Base-by-base conservation (phyloP, 352 stramenopile species). In the Blastocystis sp. region DNA sequence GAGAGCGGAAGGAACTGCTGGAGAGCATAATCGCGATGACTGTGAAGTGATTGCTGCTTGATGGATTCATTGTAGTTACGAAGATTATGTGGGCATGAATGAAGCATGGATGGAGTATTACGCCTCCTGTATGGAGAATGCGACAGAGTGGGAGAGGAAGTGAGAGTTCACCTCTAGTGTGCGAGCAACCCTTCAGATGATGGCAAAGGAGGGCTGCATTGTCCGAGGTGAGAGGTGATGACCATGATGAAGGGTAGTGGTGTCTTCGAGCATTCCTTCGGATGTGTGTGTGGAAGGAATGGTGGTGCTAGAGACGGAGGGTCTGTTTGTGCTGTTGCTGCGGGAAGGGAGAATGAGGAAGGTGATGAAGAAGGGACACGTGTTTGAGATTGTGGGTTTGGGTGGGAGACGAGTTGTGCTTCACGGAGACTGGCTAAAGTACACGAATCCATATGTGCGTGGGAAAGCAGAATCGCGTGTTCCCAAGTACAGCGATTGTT, bases 261-360 rank as follows among this genome's bases (percentile, higher is more conserved):
- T 69, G 41, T 59, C 52, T 0, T 69, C 74, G 9, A 59, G 14
- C 5, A 66, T 84, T 38, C 74, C 74, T 5, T 38, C 56, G 52
- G 74, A 84, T 84, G 60, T 84, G 5, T 52, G 74, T 19, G 14
- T 67, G 11, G 56, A 84, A 38, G 74, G 74, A 11, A 84, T 84
- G 48, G 74, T 84, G 41, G 23, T 84, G 59, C 74, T 70, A n/a
- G 74, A 84, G 48, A 21, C 21, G 45, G 21, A 52, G 11, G 48
- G 69, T 34, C 14, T 53, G 23, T 84, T 70, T 67, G n/a, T 52
- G 41, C 9, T 84, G 21, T n/a, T 84, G 14, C 65, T 59, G 5
- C n/a, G 48, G 23, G 17, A 56, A n/a, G 69, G 69, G n/a, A 28
- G 56, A 28, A 21, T 84, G 59, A 61, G 56, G 41, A 84, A 38